Evolutionary conservation across 2,329 filamentous ascomycete species (phyloP), one percentile per base, ranked within the genome.

Genomic region (Myriosclerotinia curreyana): DNA sequence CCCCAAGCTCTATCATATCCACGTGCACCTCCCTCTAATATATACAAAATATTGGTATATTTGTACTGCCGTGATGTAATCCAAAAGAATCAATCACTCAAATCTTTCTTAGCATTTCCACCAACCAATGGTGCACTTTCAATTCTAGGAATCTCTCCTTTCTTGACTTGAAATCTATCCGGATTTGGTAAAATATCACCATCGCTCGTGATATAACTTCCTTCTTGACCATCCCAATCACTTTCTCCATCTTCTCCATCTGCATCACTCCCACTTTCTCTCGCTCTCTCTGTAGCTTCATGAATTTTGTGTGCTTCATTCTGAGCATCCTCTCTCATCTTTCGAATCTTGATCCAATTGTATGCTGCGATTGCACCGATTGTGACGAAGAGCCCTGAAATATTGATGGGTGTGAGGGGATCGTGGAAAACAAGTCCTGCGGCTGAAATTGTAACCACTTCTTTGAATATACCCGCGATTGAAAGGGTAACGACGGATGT

Each of bases 401-500:
- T 80, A 75, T 99, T 99, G 79, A 99, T 86, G 0, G 88, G 80
- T 0, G 93, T 97, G 53, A 99, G 84, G 56, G 84, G 85, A 75
- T 99, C 95, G 71, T 95, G 85, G 79, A 97, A 99, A 5, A 96
- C 86, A 36, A 96, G 76, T 11, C 92, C 90, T 0, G 94, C 94
- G 0, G 92, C 92, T 49, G 86, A 88, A 72, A 99, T 98, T 17
- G 95, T 99, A 63, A 99, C 88, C 49, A 98, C 95, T 79, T 99
- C 95, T 76, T 99, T 99, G 82, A 99, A 98, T 67, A 99, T 98
- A 66, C 95, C 95, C 67, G 93, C 96, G 71, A 99, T 97, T 60
- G 90, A 96, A 53, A 99, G 83, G 0, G 95, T 98, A 60, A 99
- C 95, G 61, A 99, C 95, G 1, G 91, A 96, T 0, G 94, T 98